These are phyloP conservation scores for Irpex sp. DNA, from an alignment of 1,284 basidiomycete species.

Conservation along the genomic window DNA sequence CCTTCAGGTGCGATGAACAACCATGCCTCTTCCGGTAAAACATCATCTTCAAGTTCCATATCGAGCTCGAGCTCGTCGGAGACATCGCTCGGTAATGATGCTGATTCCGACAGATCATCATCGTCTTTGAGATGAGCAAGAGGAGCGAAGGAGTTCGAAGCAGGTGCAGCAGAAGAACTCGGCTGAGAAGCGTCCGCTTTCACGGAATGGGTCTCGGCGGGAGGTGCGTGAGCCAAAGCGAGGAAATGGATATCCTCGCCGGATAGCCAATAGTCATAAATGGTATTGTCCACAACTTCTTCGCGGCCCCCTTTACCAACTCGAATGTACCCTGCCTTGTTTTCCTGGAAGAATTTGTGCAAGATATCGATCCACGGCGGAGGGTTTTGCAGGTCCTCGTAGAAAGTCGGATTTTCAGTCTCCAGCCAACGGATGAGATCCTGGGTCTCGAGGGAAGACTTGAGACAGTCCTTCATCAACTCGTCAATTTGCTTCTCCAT, in stretches of 20 bases:
- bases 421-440: constrained; percentile 39
- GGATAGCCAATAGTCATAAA: constrained; percentile 18
- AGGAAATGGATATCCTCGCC: constrained; percentile 18
- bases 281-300: constrained; percentile 6
- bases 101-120: background rate
- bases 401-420: constrained; percentile 39
- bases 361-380: background rate
- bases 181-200: background rate
- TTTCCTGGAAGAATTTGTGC: constrained; percentile 8
- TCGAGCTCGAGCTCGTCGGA: constrained; percentile 11
- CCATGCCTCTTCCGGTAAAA: constrained; percentile 18
- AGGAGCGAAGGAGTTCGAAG: background rate
- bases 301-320: constrained; percentile 15
- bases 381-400: background rate
- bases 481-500: constrained; percentile 41
- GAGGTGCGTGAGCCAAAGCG: constrained; percentile 13
- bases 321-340: constrained; percentile 18
- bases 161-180: background rate
- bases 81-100: background rate
- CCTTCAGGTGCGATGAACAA: background rate
- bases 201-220: constrained; percentile 15
- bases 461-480: constrained; percentile 41
- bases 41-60: constrained; percentile 9
- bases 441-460: constrained; percentile 33
- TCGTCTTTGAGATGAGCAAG: background rate